Evolutionary conservation across 208 protist species (phyloP).

Genomic region (Leishmania gerbilli): DNA sequence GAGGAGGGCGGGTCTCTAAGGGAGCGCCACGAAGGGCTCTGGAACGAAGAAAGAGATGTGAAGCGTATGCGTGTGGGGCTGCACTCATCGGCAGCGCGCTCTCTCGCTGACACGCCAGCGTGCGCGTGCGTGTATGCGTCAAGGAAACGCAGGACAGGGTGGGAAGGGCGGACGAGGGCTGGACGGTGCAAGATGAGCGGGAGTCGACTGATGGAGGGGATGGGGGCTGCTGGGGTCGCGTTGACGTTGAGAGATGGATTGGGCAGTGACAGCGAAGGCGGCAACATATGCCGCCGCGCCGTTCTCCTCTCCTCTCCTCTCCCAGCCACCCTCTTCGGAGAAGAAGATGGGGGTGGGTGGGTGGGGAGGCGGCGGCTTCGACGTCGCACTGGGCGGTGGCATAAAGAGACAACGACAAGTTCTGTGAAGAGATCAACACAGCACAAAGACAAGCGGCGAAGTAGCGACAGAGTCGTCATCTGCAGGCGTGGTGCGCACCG

Average conservation of each 20-base stretch:
- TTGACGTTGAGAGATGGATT: neutral
- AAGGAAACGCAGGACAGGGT: neutral
- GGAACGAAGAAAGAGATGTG: neutral
- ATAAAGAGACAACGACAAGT: neutral
- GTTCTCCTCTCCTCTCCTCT: neutral
- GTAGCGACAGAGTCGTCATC: neutral
- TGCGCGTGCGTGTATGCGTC: neutral
- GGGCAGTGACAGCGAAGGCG: neutral
- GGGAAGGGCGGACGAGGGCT: neutral
- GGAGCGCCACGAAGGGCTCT: neutral
- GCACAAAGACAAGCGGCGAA: neutral
- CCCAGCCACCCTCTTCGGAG: neutral
- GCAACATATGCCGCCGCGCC: neutral
- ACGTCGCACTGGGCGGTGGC: neutral
- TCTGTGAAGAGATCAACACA: neutral
- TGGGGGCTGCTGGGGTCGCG: neutral
- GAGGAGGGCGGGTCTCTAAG: neutral
- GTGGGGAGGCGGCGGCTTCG: neutral
- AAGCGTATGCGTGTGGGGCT: neutral
- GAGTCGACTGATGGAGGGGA: neutral
- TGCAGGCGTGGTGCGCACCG: neutral
- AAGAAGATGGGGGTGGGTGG: neutral
- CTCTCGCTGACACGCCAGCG: neutral
- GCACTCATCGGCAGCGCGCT: neutral
- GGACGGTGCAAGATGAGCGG: neutral